Conservation (phyloP, 2,329 filamentous ascomycete genomes). For the Colletotrichum sp. region DNA sequence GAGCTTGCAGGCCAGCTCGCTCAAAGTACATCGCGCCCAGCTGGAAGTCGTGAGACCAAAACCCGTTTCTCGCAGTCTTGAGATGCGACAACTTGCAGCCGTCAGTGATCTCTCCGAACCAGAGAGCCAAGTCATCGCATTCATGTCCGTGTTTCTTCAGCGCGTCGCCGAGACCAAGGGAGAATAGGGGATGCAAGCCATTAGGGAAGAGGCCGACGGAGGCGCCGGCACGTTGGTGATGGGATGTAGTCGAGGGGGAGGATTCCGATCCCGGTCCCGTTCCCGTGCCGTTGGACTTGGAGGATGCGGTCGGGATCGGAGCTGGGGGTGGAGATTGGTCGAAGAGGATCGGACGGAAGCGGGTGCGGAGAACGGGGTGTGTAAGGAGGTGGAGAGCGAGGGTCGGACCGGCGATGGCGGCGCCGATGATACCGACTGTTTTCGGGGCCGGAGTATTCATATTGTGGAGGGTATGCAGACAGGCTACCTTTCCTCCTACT, state of each 20-base stretch:
- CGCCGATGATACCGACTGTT: conserved; percentile 18
- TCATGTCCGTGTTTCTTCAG: conserved; percentile 7
- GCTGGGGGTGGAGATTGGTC: background rate
- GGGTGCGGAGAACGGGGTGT: conserved; percentile 20
- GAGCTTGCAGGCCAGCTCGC: conserved; percentile 20
- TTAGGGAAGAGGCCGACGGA: conserved; percentile 27
- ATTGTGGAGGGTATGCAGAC: background rate
- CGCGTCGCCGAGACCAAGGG: conserved; percentile 21
- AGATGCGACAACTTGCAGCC: background rate
- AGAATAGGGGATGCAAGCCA: conserved; percentile 23
- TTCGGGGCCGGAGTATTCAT: background rate
- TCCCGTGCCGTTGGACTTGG: background rate
- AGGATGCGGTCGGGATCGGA: background rate
- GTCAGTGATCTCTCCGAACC: background rate
- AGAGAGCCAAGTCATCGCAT: conserved; percentile 1
- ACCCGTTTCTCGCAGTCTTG: conserved; percentile 14
- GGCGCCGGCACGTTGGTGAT: conserved; percentile 22
- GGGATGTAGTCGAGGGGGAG: background rate
- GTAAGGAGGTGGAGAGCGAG: conserved; percentile 22
- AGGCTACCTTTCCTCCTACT: background rate
- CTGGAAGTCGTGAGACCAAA: conserved; percentile 25
- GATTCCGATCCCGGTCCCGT: background rate
- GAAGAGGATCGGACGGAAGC: conserved; percentile 10
- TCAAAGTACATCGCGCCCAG: conserved; percentile 26
- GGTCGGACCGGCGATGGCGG: conserved; percentile 16